Evolutionary conservation across 2,329 filamentous ascomycete genomes (phyloP).

Genomic region (Claviceps fusiformis): DNA sequence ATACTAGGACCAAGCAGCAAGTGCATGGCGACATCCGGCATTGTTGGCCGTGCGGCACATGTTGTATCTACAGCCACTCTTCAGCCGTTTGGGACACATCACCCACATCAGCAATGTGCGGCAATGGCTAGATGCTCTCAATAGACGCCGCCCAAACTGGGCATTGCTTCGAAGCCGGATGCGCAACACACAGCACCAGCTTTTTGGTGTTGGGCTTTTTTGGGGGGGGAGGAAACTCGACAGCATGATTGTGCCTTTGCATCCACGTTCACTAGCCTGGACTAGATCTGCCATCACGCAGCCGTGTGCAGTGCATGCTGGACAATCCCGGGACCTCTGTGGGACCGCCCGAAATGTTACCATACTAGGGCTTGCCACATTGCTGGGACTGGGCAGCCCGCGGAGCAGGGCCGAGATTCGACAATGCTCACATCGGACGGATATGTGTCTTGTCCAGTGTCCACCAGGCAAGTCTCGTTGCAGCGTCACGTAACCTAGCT

Average conservation of each 20-base stretch:
- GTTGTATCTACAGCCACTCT: neutral
- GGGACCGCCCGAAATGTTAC: slow-evolving; percentile 2
- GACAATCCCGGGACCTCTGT: neutral
- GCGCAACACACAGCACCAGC: too few species aligned
- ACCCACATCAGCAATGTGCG: neutral
- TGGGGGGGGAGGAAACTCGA: neutral
- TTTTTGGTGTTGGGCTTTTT: too few species aligned
- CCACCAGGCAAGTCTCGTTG: too few species aligned
- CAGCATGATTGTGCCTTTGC: neutral
- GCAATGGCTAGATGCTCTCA: neutral
- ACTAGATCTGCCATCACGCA: slow-evolving; percentile 1
- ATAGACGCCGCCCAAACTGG: neutral
- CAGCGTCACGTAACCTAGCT: neutral
- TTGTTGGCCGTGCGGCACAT: neutral
- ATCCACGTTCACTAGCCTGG: neutral
- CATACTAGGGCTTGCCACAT: slow-evolving; percentile 3
- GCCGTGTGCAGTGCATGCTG: neutral
- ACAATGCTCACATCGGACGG: neutral
- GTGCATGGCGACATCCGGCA: slow-evolving; percentile 2
- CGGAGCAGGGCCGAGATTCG: neutral
- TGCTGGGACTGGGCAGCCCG: slow-evolving; percentile 3
- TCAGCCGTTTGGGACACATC: neutral
- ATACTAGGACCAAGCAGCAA: neutral
- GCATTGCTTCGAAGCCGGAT: neutral
- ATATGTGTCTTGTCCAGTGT: neutral